Conservation (phyloP, 2,329 filamentous ascomycete genomes). For the Dryadomyces sulphureus region DNA sequence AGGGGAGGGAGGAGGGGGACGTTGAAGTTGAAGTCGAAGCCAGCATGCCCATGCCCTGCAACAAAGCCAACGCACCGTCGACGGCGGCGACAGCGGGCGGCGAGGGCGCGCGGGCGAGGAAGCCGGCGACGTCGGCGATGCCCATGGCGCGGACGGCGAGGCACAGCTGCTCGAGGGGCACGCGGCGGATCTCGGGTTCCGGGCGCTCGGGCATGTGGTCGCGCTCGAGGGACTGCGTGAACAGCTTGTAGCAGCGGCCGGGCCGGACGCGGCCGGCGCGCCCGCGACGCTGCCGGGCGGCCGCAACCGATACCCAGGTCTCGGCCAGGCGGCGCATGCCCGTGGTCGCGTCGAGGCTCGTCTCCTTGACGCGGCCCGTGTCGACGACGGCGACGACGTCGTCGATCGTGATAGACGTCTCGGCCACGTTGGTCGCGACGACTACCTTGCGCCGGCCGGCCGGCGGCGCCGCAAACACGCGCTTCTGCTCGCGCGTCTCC, state of each 20-base stretch:
- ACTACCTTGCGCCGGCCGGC: slow-evolving; percentile 79
- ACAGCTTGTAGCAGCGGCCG: slow-evolving; percentile 90
- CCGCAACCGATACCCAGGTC: slow-evolving; percentile 86
- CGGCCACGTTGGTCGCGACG: slow-evolving; percentile 89
- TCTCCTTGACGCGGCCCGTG: slow-evolving; percentile 90
- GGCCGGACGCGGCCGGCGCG: slow-evolving; percentile 86
- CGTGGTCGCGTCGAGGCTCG: slow-evolving; percentile 77
- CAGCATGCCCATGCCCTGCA: slow-evolving; percentile 76
- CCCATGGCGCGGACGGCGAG: slow-evolving; percentile 93
- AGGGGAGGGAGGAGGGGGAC: slow-evolving; percentile 31
- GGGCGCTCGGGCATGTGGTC: slow-evolving; percentile 68
- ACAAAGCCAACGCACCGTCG: slow-evolving; percentile 64
- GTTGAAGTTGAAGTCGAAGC: too few species aligned
- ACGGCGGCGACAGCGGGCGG: slow-evolving; percentile 78
- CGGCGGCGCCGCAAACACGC: slow-evolving; percentile 67
- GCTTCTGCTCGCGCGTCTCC: slow-evolving; percentile 72
- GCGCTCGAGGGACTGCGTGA: slow-evolving; percentile 69
- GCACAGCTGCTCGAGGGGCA: slow-evolving; percentile 87
- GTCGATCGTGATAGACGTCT: slow-evolving; percentile 97
- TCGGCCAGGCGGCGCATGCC: slow-evolving; percentile 93
- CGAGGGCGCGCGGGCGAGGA: slow-evolving; percentile 75
- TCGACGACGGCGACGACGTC: slow-evolving; percentile 95
- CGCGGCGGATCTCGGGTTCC: slow-evolving; percentile 84
- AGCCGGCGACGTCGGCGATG: slow-evolving; percentile 63
- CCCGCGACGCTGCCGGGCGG: slow-evolving; percentile 86